phyloP scores from a whole-genome alignment of 148 eudicot genomes.

The Amaranthus hypochondriacus region DNA sequence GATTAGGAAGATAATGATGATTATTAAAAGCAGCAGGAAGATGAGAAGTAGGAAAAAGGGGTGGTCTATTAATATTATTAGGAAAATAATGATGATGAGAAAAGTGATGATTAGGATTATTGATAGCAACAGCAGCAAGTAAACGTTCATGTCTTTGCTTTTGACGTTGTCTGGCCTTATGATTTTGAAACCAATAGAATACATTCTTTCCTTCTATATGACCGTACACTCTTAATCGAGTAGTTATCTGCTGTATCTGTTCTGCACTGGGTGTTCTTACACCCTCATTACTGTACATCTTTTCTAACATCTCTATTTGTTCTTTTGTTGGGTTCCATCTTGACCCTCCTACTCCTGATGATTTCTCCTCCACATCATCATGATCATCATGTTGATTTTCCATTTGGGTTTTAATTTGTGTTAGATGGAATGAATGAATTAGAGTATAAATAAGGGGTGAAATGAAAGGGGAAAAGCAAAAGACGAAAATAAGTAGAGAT shows the following conservation, averaged over 20 bases:
- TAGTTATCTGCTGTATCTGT: slow-evolving; percentile 71
- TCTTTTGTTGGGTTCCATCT: slow-evolving; percentile 87
- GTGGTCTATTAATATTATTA: slow-evolving; percentile 6
- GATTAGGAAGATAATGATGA: slow-evolving; percentile 21
- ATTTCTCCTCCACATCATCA: slow-evolving; percentile 3
- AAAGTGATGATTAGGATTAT: slow-evolving; percentile 9
- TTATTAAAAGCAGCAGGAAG: not conserved
- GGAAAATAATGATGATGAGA: not conserved
- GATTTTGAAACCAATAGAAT: slow-evolving; percentile 94
- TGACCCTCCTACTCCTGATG: slow-evolving; percentile 33
- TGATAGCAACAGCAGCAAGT: slow-evolving; percentile 12
- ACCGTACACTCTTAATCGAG: slow-evolving; percentile 44
- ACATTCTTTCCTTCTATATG: slow-evolving; percentile 90
- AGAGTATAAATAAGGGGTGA: too few relatives aligned
- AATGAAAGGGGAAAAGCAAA: slow-evolving; percentile 16
- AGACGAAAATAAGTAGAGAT: slow-evolving; percentile 31
- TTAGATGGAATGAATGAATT: too few relatives aligned
- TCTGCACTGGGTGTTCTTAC: slow-evolving; percentile 70
- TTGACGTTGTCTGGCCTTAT: slow-evolving; percentile 85
- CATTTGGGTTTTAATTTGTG: too few relatives aligned
- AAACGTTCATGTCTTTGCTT: slow-evolving; percentile 59
- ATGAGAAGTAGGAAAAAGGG: slow-evolving; percentile 19
- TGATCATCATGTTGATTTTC: not conserved
- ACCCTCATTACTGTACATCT: slow-evolving; percentile 50
- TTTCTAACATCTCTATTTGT: slow-evolving; percentile 62